These are phyloP conservation scores for Veloporphyrellus conicus DNA, from an alignment of 1,284 basidiomycete species.

Conservation along the genomic window DNA sequence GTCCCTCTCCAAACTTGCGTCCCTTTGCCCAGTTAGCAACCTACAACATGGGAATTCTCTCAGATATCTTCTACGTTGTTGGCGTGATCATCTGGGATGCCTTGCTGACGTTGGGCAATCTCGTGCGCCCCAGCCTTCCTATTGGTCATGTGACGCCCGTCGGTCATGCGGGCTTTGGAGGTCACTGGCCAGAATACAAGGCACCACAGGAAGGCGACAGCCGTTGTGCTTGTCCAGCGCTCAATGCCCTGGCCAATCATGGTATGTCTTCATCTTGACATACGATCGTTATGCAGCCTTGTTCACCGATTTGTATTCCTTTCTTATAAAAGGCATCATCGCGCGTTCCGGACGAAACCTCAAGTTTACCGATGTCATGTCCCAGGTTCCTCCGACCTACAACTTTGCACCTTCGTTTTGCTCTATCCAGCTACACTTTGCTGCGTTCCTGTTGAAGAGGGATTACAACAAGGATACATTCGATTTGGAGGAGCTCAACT, in stretches of 20 bases:
- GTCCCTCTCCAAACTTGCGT: not conserved
- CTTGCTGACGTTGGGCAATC: constrained; percentile 52
- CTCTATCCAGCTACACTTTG: constrained; percentile 56
- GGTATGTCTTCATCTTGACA: constrained; percentile 42
- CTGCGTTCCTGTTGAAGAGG: constrained; percentile 54
- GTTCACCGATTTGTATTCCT: not conserved
- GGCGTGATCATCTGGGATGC: constrained; percentile 51
- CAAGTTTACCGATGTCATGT: constrained; percentile 56
- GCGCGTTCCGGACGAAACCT: constrained; percentile 64
- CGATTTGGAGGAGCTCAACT: constrained; percentile 58
- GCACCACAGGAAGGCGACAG: constrained; percentile 59
- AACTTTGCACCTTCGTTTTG: constrained; percentile 69
- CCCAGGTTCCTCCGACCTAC: constrained; percentile 49
- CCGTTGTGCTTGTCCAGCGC: constrained; percentile 61
- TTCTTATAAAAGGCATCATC: constrained; percentile 61
- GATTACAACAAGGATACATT: constrained; percentile 56
- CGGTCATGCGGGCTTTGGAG: constrained; percentile 57
- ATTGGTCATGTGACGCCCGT: constrained; percentile 52
- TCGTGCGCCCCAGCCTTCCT: constrained; percentile 47
- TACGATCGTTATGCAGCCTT: not conserved
- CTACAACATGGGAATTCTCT: constrained; percentile 27
- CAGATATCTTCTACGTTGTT: constrained; percentile 31
- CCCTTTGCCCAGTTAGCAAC: not conserved
- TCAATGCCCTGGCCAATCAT: constrained; percentile 75
- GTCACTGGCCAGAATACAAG: constrained; percentile 65